Evolutionary conservation across 1,284 basidiomycete genomes (phyloP).

Genomic region (Pholiota adiposa): DNA sequence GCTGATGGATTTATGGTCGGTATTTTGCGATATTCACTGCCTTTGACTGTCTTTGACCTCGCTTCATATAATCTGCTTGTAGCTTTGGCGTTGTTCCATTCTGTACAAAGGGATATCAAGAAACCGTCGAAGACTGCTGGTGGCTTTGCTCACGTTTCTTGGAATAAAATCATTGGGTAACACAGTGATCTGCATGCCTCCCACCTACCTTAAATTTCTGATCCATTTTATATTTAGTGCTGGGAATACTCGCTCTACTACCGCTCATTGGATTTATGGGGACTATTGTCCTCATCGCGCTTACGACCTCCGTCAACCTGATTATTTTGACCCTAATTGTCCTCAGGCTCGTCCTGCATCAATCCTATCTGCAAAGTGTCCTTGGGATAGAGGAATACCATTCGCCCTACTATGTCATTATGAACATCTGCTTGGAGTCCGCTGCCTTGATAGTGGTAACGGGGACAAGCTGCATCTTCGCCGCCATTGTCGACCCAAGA

Average conservation of each 20-base stretch:
- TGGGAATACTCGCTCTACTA: neutral
- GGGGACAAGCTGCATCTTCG: neutral
- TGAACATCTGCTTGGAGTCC: conserved; percentile 4
- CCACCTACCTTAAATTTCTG: neutral
- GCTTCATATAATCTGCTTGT: neutral
- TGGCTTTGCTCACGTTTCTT: neutral
- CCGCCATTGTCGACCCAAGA: neutral
- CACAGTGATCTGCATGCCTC: too few species aligned
- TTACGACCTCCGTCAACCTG: conserved; percentile 3
- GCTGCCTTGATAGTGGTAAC: neutral
- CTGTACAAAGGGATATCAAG: neutral
- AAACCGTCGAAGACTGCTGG: neutral
- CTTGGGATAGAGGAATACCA: neutral
- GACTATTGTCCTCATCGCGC: conserved; percentile 2
- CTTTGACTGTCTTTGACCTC: neutral
- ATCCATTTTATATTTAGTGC: neutral
- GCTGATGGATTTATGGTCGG: conserved; percentile 8
- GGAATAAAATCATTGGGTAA: conserved; percentile 1
- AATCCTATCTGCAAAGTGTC: neutral
- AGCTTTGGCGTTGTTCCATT: conserved; percentile 1
- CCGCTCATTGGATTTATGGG: neutral
- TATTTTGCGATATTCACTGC: neutral
- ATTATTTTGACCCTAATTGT: neutral
- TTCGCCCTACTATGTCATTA: neutral
- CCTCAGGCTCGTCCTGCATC: neutral